Base-by-base conservation (phyloP, 1,284 basidiomycete genomes). In the Wallemia mellicola region DNA sequence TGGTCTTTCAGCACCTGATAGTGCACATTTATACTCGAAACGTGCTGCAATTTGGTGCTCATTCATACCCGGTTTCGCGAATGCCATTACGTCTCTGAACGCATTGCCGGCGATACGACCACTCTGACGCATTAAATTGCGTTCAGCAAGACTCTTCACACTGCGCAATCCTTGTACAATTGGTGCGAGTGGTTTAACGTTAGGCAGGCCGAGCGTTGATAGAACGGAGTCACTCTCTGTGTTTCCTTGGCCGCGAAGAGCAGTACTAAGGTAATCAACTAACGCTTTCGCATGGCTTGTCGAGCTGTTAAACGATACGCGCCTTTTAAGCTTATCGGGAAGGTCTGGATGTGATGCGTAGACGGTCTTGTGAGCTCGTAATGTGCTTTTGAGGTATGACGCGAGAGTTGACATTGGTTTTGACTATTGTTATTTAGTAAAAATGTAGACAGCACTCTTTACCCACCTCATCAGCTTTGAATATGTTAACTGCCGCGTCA, bases 11-110 rank as follows among this genome's bases (percentile, higher is more conserved):
- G 84, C 76, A 17, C 88, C 88, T n/a, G 73, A 71, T 56, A 85
- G 71, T 2, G 79, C 76, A 67, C 86, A 89, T 0, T 82, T 64
- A 66, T 91, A 92, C 69, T 91, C 83, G 66, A 95, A 94, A 67
- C 87, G 82, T 9, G 87, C 83, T 0, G 81, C 84, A 2, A 92
- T 71, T 26, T 77, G 74, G 54, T 78, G 75, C 68, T 95, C 89
- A 1, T 80, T 78, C 61, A 79, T 69, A 1, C 81, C 83, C 2
- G 80, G 76, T 57, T 74, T 68, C 0, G 84, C 77, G 64, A 86
- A 84, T 9, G 80, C 75, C 88, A 94, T 94, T n/a, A n/a, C 38
- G 22, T 48, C 38, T 48, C 38, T 48, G 38, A 48, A 48, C 38
- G 9, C 38, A 5, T 17, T 11, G 3, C 38, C 25, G 61, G 56